A percentile compares a stretch with the other conserved stretches of the same genome.
Conservation (phyloP, 495 filamentous ascomycete species). For the Podospora appendiculata region DNA sequence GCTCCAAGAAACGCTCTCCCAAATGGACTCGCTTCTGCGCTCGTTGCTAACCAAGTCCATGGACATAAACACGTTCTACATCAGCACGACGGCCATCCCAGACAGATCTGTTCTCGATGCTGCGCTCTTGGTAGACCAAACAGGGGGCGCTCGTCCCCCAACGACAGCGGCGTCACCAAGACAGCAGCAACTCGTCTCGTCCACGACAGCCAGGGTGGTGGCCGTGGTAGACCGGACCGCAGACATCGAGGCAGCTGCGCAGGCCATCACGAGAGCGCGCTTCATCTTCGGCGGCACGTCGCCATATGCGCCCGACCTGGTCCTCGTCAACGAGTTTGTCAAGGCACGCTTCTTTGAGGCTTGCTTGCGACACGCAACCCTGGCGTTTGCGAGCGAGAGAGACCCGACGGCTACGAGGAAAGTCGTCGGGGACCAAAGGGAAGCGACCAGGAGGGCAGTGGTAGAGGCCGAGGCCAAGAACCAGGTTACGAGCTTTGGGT, state of each 20-base stretch:
- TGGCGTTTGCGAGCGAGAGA: conserved; percentile 1
- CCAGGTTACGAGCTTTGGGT: not conserved
- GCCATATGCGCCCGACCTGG: conserved; percentile 46
- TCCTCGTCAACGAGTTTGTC: conserved; percentile 49
- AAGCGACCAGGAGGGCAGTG: no score
- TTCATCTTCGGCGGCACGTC: conserved; percentile 43
- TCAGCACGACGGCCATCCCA: conserved; percentile 18
- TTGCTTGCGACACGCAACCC: conserved; percentile 10
- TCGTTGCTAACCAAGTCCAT: conserved; percentile 31
- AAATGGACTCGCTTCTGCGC: conserved; percentile 28
- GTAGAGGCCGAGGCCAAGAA: no score
- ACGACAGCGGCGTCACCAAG: not conserved
- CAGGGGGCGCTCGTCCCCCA: not conserved
- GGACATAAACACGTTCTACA: conserved; percentile 36
- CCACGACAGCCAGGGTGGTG: conserved; percentile 25
- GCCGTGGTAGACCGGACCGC: conserved; percentile 49
- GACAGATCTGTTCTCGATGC: conserved; percentile 2
- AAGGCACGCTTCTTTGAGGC: conserved; percentile 43
- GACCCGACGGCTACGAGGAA: not conserved
- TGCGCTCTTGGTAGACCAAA: conserved; percentile 16
- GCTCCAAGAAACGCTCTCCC: conserved; percentile 9
- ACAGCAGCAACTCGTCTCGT: conserved; percentile 17
- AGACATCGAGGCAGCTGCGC: conserved; percentile 36
- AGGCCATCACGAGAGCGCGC: conserved; percentile 37
- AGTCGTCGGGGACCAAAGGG: not conserved